phyloP scores from a whole-genome alignment of 441 rosid species.

The Populus hybrid region DNA sequence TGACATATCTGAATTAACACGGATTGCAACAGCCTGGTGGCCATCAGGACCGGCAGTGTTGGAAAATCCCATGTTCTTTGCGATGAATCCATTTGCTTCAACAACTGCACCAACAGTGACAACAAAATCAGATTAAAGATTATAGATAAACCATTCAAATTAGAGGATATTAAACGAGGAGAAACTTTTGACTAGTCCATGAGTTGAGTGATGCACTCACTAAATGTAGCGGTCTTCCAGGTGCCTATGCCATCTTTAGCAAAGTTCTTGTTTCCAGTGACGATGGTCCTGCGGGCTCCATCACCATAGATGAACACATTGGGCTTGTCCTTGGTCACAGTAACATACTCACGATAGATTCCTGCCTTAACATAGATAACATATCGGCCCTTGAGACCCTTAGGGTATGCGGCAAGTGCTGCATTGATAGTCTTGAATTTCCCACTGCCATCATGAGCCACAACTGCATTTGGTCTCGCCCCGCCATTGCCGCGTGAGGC shows the following conservation, averaged over 20 bases:
- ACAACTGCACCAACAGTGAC: not conserved
- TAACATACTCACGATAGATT: conserved; percentile 1
- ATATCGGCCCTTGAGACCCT: conserved; percentile 9
- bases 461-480: conserved; percentile 14
- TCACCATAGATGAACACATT: conserved; percentile 19
- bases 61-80: conserved; percentile 18
- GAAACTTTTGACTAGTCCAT: not conserved
- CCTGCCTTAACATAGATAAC: conserved; percentile 25
- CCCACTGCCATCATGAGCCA: conserved; percentile 24
- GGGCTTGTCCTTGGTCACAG: not conserved
- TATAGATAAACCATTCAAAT: not conserved
- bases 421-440: conserved; percentile 15
- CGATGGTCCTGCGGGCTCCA: conserved; percentile 14
- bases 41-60: conserved; percentile 23
- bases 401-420: conserved; percentile 18
- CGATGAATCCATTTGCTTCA: conserved; percentile 12
- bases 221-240: conserved; percentile 18
- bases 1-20: conserved; percentile 13
- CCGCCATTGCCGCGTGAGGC: not conserved
- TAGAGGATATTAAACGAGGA: not conserved
- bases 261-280: conserved; percentile 19
- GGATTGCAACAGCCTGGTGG: conserved; percentile 17
- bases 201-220: conserved; percentile 2
- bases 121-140: not conserved
- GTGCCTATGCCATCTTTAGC: conserved; percentile 9